Evolutionary conservation across 768 basidiomycete species (phyloP), one percentile per base, ranked within the genome.

Genomic region (Russula ochroleuca): DNA sequence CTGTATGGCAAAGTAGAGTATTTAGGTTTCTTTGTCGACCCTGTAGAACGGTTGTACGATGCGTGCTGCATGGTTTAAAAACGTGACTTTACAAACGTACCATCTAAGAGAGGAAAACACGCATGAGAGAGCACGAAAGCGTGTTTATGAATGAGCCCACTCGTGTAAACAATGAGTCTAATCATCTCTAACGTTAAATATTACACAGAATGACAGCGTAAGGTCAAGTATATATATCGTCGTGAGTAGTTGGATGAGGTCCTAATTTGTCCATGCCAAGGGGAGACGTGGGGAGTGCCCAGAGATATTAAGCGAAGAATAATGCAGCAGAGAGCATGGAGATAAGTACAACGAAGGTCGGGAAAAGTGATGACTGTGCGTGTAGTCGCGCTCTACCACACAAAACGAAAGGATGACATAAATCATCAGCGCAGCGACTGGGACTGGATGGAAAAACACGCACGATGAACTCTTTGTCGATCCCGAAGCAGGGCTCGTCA

Each of bases 1-100:
- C 93, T 94, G 11, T 98, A 94, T 69, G 95, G 95, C 55, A 90
- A 93, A 70, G 74, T 94, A 56, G 92, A 95, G 73, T 45, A n/a
- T 58, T 58, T 53, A 19, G 28, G 28, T 6, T 28, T 17, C 28
- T 33, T n/a, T 19, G n/a, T 33, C 15, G 25, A 40, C 38, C 40
- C n/a, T 10, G 19, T n/a, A n/a, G n/a, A n/a, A n/a, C n/a, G n/a
- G n/a, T n/a, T n/a, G n/a, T n/a, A n/a, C n/a, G n/a, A n/a, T n/a
- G n/a, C n/a, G n/a, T n/a, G n/a, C n/a, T n/a, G n/a, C n/a, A n/a
- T n/a, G n/a, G n/a, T n/a, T n/a, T n/a, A n/a, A n/a, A 14, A 6
- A 31, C n/a, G 45, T 57, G 19, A 47, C 17, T 23, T 41, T 33
- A 15, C 48, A 19, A 28, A 54, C 59, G 48, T 62, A 62, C 25